phyloP scores from a whole-genome alignment of 371 early-diverging fungal genomes.

The Circinella umbellata region DNA sequence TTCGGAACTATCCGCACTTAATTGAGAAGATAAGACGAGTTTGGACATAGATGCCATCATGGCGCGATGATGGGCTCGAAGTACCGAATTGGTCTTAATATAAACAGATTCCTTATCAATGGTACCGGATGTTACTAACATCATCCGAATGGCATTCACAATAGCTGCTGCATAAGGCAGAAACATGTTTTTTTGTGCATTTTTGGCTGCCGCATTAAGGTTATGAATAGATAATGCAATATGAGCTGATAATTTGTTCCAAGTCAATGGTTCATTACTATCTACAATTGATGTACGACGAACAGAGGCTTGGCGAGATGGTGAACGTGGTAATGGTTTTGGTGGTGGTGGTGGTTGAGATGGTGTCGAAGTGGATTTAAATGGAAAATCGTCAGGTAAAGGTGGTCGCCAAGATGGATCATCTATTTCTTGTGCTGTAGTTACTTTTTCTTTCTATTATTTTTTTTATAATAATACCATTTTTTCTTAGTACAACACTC shows the following conservation, averaged over 20 bases:
- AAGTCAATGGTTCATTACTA: conserved; percentile 21
- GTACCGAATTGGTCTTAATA: conserved; percentile 63
- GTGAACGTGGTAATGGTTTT: conserved; percentile 25
- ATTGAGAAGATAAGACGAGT: conserved; percentile 82
- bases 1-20: conserved; percentile 67
- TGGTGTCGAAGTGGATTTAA: not conserved
- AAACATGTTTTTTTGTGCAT: conserved; percentile 39
- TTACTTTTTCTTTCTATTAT: too few relatives aligned
- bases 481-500: too few relatives aligned
- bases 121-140: conserved; percentile 83
- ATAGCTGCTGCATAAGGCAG: conserved; percentile 59
- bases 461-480: too few relatives aligned
- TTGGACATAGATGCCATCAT: conserved; percentile 84
- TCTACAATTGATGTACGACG: conserved; percentile 26
- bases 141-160: conserved; percentile 80
- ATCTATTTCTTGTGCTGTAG: not conserved
- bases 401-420: conserved; percentile 12
- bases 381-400: conserved; percentile 10
- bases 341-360: conserved; percentile 9
- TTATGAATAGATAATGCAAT: conserved; percentile 49
- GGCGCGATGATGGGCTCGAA: conserved; percentile 78
- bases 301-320: conserved; percentile 25
- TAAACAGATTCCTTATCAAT: conserved; percentile 69
- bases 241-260: conserved; percentile 59
- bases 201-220: conserved; percentile 58